Conservation (phyloP, 139 green algal species). For the Chlorella sp. region DNA sequence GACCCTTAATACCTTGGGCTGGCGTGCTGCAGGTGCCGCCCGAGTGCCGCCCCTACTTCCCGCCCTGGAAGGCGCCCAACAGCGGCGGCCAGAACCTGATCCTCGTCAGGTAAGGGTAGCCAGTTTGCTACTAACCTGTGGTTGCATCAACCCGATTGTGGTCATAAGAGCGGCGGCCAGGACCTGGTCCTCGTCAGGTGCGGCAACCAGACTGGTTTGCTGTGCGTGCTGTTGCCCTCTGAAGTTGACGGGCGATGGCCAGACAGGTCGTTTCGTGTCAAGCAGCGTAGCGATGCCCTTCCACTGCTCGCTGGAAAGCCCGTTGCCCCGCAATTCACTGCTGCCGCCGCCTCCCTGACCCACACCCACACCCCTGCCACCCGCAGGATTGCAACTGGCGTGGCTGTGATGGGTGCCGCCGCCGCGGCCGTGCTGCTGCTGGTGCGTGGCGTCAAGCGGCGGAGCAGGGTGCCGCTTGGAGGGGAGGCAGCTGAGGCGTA, state of each 20-base stretch:
- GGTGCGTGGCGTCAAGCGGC: background rate
- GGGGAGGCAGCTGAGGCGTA: background rate
- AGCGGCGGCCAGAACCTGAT: background rate
- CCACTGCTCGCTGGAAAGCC: no score
- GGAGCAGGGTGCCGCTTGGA: no score
- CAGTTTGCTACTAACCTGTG: background rate
- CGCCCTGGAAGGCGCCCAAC: constrained; percentile 8
- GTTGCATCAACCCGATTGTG: no score
- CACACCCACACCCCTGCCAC: background rate
- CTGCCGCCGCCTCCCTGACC: background rate
- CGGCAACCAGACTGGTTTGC: background rate
- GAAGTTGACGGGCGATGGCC: no score
- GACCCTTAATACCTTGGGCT: no score
- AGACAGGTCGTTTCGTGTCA: no score
- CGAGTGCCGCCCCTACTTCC: constrained; percentile 31
- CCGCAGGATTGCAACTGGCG: constrained; percentile 6
- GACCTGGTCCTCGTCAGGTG: background rate
- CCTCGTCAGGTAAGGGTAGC: background rate
- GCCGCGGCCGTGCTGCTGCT: constrained; percentile 11
- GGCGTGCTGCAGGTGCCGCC: background rate
- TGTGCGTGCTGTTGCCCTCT: no score
- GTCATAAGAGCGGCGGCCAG: no score
- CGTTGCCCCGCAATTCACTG: no score
- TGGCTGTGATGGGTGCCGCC: background rate
- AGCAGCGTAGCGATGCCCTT: no score